These are phyloP conservation scores for Dictyostelium purpureum DNA, from an alignment of 78 protist species.

Conservation along the genomic window DNA sequence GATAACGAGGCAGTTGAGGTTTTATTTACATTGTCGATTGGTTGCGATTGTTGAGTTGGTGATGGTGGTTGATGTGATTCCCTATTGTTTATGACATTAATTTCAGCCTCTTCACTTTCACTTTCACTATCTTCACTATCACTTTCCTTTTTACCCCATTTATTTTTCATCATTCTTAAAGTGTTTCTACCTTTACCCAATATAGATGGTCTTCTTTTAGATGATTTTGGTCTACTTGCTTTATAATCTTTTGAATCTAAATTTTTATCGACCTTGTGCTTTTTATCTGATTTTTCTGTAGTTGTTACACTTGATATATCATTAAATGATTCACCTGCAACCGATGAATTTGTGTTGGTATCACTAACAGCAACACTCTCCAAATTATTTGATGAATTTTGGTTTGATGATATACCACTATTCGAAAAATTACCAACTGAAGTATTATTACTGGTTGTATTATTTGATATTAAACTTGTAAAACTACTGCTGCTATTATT, in stretches of 20 bases:
- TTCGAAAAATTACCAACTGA: background rate
- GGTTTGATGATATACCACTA: background rate
- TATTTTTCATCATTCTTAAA: constrained; percentile 29
- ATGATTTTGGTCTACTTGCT: constrained; percentile 57
- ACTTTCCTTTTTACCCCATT: constrained; percentile 18
- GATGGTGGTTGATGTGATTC: background rate
- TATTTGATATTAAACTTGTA: background rate
- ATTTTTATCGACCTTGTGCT: constrained; percentile 1
- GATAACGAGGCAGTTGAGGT: background rate
- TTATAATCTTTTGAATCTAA: background rate
- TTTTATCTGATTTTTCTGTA: background rate
- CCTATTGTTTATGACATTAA: too few species aligned
- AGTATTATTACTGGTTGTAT: background rate
- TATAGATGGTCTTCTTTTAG: constrained; percentile 48
- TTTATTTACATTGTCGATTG: background rate
- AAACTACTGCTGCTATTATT: constrained; percentile 7
- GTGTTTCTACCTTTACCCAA: constrained; percentile 57
- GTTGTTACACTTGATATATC: background rate
- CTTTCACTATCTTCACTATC: constrained; percentile 24
- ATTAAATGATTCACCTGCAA: background rate
- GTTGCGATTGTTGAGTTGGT: constrained; percentile 12
- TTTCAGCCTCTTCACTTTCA: background rate
- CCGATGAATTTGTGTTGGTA: too few species aligned
- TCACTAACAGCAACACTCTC: background rate
- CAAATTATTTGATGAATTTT: background rate